Evolutionary conservation across 768 basidiomycete species (phyloP).

Genomic region (Boletus vinaceobasis): DNA sequence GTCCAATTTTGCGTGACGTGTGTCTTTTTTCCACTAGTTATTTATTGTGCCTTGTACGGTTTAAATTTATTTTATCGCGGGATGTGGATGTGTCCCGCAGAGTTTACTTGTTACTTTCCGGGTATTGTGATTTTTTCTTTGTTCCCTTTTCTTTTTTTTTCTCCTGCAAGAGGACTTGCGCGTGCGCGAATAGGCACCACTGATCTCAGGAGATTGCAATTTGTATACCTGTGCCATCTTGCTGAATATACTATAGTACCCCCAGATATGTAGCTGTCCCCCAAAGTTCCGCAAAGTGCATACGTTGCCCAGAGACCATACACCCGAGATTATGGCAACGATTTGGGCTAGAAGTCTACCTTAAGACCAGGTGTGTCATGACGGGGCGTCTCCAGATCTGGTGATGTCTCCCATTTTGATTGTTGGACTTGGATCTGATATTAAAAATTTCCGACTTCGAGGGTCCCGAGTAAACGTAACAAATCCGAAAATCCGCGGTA

Average conservation of each 20-base stretch:
- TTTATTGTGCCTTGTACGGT: not conserved
- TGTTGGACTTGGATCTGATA: not conserved
- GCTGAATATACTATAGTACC: not conserved
- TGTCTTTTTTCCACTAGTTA: not conserved
- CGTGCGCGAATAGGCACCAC: not conserved
- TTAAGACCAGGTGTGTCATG: not conserved
- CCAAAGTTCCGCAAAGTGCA: not conserved
- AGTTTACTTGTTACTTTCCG: not conserved
- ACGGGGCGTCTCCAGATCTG: not conserved
- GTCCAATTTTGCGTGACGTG: constrained; percentile 31
- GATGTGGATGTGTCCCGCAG: not conserved
- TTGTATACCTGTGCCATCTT: not conserved
- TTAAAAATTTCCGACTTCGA: not conserved
- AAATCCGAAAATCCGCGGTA: not conserved
- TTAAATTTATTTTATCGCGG: not conserved
- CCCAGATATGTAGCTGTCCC: not conserved
- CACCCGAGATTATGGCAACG: not conserved
- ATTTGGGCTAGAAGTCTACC: not conserved
- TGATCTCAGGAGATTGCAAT: not conserved
- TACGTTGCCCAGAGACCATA: not conserved
- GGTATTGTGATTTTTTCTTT: not conserved
- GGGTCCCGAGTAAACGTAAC: not conserved
- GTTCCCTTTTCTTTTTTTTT: not conserved
- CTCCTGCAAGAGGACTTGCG: too few species aligned
- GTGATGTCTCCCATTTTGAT: not conserved